Percentiles rank a stretch among this genome's conserved stretches.
Conservation (phyloP, 2,329 filamentous ascomycete genomes). For the Trichoderma sp. region DNA sequence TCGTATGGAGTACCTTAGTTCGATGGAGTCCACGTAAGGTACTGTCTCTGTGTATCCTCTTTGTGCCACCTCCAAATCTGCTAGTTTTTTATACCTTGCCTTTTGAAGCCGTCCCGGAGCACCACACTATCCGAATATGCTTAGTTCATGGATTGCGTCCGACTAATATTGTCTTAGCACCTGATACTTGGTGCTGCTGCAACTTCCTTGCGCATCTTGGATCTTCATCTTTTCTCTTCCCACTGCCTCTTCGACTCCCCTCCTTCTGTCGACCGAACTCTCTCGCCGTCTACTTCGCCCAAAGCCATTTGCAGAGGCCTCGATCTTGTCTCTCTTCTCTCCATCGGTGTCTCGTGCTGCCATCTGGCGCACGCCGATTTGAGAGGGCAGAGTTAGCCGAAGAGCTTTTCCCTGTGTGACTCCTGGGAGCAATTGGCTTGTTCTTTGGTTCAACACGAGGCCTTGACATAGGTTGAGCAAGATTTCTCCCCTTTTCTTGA, state of each 20-base stretch:
- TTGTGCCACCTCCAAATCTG: neutral
- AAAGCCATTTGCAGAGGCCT: neutral
- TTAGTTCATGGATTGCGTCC: neutral
- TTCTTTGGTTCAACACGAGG: neutral
- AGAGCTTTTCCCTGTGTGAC: neutral
- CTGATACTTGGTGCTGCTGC: neutral
- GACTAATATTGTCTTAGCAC: neutral
- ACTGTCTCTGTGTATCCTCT: neutral
- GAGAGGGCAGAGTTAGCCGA: neutral
- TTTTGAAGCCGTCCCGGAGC: neutral
- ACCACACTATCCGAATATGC: neutral
- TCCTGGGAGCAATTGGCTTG: neutral
- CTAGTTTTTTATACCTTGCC: neutral
- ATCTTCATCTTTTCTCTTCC: neutral
- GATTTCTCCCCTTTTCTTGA: neutral
- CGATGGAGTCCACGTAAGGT: neutral
- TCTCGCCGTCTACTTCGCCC: neutral
- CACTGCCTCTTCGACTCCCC: neutral
- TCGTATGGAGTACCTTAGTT: neutral
- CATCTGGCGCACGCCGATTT: neutral
- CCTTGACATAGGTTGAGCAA: neutral
- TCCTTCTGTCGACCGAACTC: neutral
- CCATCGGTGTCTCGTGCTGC: neutral
- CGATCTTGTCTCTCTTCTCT: neutral
- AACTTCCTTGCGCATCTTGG: neutral